Evolutionary conservation across 208 protist genomes (phyloP), one percentile per base, ranked within the genome.

Genomic region (Wallacemonas sp.): DNA sequence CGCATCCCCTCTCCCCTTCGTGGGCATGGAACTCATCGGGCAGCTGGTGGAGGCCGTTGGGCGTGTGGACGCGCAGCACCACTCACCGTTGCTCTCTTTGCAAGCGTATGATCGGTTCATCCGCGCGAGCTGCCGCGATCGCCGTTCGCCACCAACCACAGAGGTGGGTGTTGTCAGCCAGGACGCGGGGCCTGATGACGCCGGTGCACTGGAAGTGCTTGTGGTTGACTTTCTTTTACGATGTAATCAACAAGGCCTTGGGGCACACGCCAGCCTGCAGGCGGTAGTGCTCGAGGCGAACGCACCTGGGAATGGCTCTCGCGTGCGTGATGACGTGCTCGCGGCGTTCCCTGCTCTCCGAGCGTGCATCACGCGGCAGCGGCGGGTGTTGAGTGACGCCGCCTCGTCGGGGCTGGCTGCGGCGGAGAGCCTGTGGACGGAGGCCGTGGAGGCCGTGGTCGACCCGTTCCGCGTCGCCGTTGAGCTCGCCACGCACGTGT

Each of bases 401-500:
- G 4, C 45, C 24, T 8, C n/a, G 9, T 3, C 45, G 9, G 45
- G 30, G 6, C 50, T 57, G n/a, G 13, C 26, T 4, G 50, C 17
- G 50, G 32, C 50, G 15, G 29, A 57, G 30, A 6, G 19, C 50
- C 6, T 57, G 45, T 57, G 50, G 50, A 57, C 50, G 50, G 50
- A 57, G 24, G 50, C 36, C 29, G 50, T 62, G 26, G 50, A 26
- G 33, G 13, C 30, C 13, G 22, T 57, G 13, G 50, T 32, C 12
- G 50, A 57, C 30, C 38, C 33, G 17, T 57, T 57, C 22, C 50
- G 50, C 32, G 30, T 19, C 30, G 50, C 50, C n/a, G 50, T 64
- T 46, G 64, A 76, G 46, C 60, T 66, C 50, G 63, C 70, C 45
- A 44, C 38, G 58, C 24, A 46, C 32, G 70, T 66, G 60, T 53